phyloP scores from a whole-genome alignment of 768 basidiomycete species.

The Cyathus striatus region DNA sequence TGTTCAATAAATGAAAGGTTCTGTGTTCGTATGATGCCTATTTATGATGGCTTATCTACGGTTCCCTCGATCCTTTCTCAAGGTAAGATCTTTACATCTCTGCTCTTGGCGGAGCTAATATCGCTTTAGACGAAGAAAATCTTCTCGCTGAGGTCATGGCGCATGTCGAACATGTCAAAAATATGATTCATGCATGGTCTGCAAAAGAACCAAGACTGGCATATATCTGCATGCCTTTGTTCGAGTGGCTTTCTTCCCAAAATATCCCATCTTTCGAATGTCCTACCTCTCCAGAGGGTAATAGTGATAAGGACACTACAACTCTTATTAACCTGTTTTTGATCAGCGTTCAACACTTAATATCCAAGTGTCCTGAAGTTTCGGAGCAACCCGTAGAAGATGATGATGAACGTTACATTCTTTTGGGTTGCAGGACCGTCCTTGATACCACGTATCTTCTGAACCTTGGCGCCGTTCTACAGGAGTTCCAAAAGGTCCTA shows the following conservation, averaged over 20 bases:
- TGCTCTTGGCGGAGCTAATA: too few relatives aligned
- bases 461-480: conserved; percentile 36
- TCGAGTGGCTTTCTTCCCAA: conserved; percentile 24
- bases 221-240: conserved; percentile 25
- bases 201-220: background rate
- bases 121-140: background rate
- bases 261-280: conserved; percentile 8
- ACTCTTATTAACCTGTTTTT: conserved; percentile 59
- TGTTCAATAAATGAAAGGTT: too few relatives aligned
- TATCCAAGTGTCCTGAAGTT: conserved; percentile 29
- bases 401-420: conserved; percentile 48
- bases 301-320: conserved; percentile 22
- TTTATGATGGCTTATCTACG: too few relatives aligned
- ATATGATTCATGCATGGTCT: too few relatives aligned
- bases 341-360: conserved; percentile 57
- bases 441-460: conserved; percentile 44
- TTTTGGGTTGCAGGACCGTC: conserved; percentile 37
- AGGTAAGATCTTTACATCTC: too few relatives aligned
- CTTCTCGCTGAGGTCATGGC: too few relatives aligned
- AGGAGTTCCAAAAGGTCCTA: conserved; percentile 35
- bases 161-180: too few relatives aligned
- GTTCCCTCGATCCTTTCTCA: too few relatives aligned
- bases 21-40: too few relatives aligned
- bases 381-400: conserved; percentile 10
- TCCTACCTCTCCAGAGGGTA: conserved; percentile 4